Conservation (phyloP, 2,329 filamentous ascomycete genomes). For the Cordyceps cateniannulata region DNA sequence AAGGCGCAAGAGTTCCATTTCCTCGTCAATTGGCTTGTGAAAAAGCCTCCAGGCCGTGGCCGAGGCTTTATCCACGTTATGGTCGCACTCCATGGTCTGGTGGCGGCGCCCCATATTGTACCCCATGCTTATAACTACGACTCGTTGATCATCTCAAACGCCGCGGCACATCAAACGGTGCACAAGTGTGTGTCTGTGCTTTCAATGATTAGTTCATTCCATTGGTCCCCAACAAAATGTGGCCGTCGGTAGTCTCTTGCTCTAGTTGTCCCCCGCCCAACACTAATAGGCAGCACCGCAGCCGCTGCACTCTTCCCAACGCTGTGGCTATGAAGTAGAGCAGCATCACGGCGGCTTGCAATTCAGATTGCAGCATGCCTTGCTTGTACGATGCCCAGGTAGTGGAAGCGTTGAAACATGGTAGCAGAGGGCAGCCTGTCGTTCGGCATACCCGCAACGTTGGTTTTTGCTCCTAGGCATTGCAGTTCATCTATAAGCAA, state of each 20-base stretch:
- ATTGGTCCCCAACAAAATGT: too few species aligned
- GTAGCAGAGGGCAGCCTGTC: not conserved
- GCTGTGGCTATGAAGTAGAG: too few species aligned
- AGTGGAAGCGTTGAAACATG: not conserved
- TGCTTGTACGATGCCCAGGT: not conserved
- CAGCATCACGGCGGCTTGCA: not conserved
- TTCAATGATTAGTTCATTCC: too few species aligned
- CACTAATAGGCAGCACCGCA: too few species aligned
- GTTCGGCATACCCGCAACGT: not conserved
- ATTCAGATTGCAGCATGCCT: not conserved
- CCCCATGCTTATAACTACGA: not conserved
- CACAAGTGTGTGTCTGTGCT: too few species aligned
- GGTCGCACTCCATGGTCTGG: not conserved
- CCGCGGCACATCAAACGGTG: not conserved
- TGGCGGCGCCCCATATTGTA: not conserved
- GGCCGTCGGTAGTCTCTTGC: too few species aligned
- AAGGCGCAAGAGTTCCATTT: too few species aligned
- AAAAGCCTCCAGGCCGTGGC: not conserved
- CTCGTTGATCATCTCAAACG: not conserved
- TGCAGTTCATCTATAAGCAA: not conserved
- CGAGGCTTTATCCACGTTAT: not conserved
- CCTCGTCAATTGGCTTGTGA: not conserved
- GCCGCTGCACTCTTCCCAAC: too few species aligned
- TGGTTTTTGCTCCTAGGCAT: not conserved
- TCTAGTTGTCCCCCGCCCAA: too few species aligned